phyloP scores from a whole-genome alignment of 202 grass and related monocot species.

The Setaria viridis region DNA sequence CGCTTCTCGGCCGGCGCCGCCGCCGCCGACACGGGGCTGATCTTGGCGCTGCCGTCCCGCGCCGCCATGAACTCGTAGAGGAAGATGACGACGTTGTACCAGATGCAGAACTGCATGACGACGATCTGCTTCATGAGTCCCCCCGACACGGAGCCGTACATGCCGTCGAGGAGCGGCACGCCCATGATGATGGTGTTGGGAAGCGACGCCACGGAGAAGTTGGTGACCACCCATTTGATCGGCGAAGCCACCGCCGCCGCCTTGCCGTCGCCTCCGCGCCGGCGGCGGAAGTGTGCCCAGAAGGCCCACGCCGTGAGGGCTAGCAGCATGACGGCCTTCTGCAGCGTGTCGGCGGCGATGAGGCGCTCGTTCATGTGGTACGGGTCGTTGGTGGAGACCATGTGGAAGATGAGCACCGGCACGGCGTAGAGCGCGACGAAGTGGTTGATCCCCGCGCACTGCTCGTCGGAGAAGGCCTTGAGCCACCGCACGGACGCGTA shows the following conservation, averaged over 20 bases:
- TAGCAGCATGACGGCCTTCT: slow-evolving; percentile 72
- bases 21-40: slow-evolving; percentile 25
- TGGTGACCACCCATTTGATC: slow-evolving; percentile 77
- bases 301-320: slow-evolving; percentile 61
- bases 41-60: background rate
- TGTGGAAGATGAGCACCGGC: slow-evolving; percentile 77
- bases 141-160: slow-evolving; percentile 67
- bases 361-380: slow-evolving; percentile 76
- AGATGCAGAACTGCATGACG: slow-evolving; percentile 79
- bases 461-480: slow-evolving; percentile 64
- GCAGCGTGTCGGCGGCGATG: slow-evolving; percentile 81
- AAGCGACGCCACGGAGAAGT: slow-evolving; percentile 77
- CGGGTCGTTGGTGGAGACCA: slow-evolving; percentile 83
- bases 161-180: slow-evolving; percentile 78
- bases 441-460: slow-evolving; percentile 90
- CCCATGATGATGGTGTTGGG: slow-evolving; percentile 98
- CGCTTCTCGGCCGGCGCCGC: background rate
- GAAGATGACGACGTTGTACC: slow-evolving; percentile 91
- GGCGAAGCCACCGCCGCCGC: slow-evolving; percentile 10
- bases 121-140: slow-evolving; percentile 87
- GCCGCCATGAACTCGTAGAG: slow-evolving; percentile 80
- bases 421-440: slow-evolving; percentile 82
- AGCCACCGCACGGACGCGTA: slow-evolving; percentile 75
- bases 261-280: background rate
- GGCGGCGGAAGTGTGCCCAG: slow-evolving; percentile 20